Percentiles rank a stretch among this genome's conserved stretches.
Evolutionary conservation across 2,329 filamentous ascomycete genomes (phyloP).

Genomic region (Claviceps paspali): DNA sequence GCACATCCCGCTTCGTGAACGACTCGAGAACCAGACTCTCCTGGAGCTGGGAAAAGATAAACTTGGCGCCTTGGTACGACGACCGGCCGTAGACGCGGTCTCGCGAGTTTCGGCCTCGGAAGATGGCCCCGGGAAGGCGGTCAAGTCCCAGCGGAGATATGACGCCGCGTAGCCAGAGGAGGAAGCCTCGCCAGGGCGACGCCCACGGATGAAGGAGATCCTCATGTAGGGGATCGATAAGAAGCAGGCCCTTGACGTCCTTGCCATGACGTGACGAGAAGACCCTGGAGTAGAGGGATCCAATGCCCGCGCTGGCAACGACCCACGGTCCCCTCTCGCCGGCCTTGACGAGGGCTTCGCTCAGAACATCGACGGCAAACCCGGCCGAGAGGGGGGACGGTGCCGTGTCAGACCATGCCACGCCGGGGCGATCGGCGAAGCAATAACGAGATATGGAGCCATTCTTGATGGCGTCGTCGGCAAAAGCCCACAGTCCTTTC

Average conservation of each 20-base stretch:
- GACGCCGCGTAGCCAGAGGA: constrained; percentile 73
- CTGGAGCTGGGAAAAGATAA: constrained; percentile 81
- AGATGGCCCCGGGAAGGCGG: constrained; percentile 62
- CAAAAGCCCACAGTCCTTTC: constrained; percentile 64
- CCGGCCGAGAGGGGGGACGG: constrained; percentile 87
- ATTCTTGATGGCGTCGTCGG: constrained; percentile 58
- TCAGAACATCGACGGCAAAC: constrained; percentile 79
- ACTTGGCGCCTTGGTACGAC: constrained; percentile 66
- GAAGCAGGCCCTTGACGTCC: constrained; percentile 61
- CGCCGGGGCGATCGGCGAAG: constrained; percentile 85
- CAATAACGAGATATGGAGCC: constrained; percentile 81
- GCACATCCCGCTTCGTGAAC: constrained; percentile 70
- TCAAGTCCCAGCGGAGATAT: constrained; percentile 79
- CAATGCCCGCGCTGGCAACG: constrained; percentile 71
- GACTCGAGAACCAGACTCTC: constrained; percentile 80
- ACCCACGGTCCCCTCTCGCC: constrained; percentile 84
- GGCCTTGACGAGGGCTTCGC: constrained; percentile 65
- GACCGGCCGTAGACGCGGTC: constrained; percentile 75
- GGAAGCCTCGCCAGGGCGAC: constrained; percentile 56
- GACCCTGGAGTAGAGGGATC: constrained; percentile 77
- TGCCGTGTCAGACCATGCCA: constrained; percentile 77
- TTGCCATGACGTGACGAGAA: constrained; percentile 72
- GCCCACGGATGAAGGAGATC: constrained; percentile 59
- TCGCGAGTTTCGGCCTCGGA: constrained; percentile 62
- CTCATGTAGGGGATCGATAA: constrained; percentile 84